phyloP scores from a whole-genome alignment of 2,329 filamentous ascomycete species.

The Scedosporium minutisporum region DNA sequence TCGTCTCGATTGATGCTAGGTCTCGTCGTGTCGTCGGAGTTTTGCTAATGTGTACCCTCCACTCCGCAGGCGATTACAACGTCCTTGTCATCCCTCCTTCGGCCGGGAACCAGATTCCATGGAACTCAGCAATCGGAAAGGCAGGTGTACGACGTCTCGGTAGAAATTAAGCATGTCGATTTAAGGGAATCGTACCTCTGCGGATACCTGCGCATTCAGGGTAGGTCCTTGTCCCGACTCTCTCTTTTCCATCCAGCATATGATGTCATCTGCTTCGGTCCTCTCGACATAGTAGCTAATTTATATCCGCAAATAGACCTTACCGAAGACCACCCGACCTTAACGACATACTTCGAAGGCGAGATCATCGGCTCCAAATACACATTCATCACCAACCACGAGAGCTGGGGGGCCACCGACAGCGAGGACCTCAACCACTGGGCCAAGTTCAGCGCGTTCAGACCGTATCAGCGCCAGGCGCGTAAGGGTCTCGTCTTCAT shows the following conservation, averaged over 20 bases:
- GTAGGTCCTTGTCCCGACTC: constrained; percentile 33
- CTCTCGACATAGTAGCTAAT: constrained; percentile 1
- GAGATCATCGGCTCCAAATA: constrained; percentile 96
- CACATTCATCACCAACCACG: constrained; percentile 82
- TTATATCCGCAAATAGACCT: constrained; percentile 49
- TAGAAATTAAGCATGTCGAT: constrained; percentile 94
- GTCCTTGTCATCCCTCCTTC: constrained; percentile 77
- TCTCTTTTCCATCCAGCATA: neutral
- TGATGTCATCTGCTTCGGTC: neutral
- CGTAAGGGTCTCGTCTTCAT: constrained; percentile 44
- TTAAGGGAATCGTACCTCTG: constrained; percentile 90
- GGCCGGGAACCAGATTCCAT: constrained; percentile 77
- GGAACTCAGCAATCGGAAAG: constrained; percentile 90
- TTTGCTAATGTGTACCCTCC: neutral
- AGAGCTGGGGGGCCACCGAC: constrained; percentile 83
- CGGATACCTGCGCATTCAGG: constrained; percentile 92
- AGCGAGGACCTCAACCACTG: constrained; percentile 91
- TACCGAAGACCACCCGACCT: constrained; percentile 90
- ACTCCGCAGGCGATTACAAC: constrained; percentile 56
- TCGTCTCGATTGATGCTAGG: neutral
- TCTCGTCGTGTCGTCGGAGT: neutral
- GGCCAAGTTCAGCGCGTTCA: constrained; percentile 81
- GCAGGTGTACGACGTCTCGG: constrained; percentile 89
- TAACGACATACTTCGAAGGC: constrained; percentile 96
- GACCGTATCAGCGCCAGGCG: constrained; percentile 55